These are phyloP conservation scores for Tillandsia fasciculata DNA, from an alignment of 176 grass and related monocot species.

Conservation along the genomic window DNA sequence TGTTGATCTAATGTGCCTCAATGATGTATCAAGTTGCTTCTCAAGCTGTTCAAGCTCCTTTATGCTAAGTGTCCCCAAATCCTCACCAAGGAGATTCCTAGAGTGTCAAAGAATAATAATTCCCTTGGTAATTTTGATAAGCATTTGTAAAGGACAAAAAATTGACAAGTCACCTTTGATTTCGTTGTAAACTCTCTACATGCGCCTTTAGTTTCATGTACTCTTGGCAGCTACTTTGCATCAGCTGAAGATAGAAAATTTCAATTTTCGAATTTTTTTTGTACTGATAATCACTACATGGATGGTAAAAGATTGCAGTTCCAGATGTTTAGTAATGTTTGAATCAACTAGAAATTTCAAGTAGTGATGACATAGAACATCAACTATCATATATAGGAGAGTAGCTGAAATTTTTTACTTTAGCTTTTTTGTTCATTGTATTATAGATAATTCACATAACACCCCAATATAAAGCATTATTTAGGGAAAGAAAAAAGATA, in stretches of 20 bases:
- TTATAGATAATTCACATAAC: too few relatives aligned
- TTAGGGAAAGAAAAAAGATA: too few relatives aligned
- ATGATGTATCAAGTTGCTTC: constrained; percentile 79
- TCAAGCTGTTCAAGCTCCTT: constrained; percentile 87
- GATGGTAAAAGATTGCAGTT: too few relatives aligned
- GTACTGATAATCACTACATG: too few relatives aligned
- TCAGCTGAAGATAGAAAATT: constrained; percentile 41
- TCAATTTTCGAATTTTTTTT: neutral
- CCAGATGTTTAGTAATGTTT: too few relatives aligned
- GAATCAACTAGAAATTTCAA: too few relatives aligned
- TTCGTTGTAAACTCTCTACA: constrained; percentile 64
- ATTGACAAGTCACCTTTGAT: constrained; percentile 47
- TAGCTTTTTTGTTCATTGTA: too few relatives aligned
- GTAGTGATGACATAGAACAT: too few relatives aligned
- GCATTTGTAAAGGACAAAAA: neutral
- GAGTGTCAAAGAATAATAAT: constrained; percentile 4
- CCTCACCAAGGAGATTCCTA: constrained; percentile 95
- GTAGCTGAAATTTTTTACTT: too few relatives aligned
- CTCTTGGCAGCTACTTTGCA: constrained; percentile 74
- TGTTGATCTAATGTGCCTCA: constrained; percentile 89
- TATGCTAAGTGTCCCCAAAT: constrained; percentile 43
- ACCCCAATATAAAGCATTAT: too few relatives aligned
- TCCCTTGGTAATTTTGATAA: neutral
- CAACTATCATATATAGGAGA: too few relatives aligned
- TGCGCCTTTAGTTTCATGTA: constrained; percentile 66